Evolutionary conservation across 768 basidiomycete genomes (phyloP).

Genomic region (Sistotremastrum suecicum): DNA sequence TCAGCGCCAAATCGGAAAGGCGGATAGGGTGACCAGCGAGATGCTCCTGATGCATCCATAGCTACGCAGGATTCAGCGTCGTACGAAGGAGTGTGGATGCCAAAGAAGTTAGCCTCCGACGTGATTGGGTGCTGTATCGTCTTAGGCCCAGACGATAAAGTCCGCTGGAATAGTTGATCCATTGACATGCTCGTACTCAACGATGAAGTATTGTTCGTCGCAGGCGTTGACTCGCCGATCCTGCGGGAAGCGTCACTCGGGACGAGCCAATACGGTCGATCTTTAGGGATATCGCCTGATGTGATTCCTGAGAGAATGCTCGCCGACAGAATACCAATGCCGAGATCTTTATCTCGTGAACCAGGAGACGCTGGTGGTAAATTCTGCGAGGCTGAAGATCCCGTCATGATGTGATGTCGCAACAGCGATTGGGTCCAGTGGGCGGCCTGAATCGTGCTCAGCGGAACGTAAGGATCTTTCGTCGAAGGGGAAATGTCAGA

Average conservation of each 20-base stretch:
- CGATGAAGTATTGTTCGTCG: constrained; percentile 48
- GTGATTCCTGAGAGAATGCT: neutral
- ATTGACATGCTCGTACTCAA: constrained; percentile 38
- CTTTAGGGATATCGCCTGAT: too few relatives aligned
- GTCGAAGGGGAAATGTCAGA: constrained; percentile 64
- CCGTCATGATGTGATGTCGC: constrained; percentile 39
- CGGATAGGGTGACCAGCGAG: constrained; percentile 54
- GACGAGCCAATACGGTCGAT: too few relatives aligned
- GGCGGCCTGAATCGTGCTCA: constrained; percentile 54
- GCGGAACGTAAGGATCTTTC: constrained; percentile 51
- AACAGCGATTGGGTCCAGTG: constrained; percentile 70
- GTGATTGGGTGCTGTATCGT: constrained; percentile 9
- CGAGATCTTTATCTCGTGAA: constrained; percentile 29
- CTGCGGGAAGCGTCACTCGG: constrained; percentile 8
- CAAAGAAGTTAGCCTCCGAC: constrained; percentile 49
- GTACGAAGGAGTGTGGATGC: constrained; percentile 31
- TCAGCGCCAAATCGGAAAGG: constrained; percentile 81
- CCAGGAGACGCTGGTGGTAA: constrained; percentile 23
- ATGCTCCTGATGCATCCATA: constrained; percentile 28
- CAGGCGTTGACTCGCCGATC: constrained; percentile 46
- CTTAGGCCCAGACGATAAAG: constrained; percentile 12
- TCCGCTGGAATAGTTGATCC: constrained; percentile 49
- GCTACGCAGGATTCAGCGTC: constrained; percentile 20
- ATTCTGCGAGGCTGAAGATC: constrained; percentile 14
- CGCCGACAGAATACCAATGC: constrained; percentile 12